Percentiles rank a stretch among this genome's conserved stretches.
Evolutionary conservation across 306 rosid species (phyloP).

Genomic region (Boehmeria nivea): DNA sequence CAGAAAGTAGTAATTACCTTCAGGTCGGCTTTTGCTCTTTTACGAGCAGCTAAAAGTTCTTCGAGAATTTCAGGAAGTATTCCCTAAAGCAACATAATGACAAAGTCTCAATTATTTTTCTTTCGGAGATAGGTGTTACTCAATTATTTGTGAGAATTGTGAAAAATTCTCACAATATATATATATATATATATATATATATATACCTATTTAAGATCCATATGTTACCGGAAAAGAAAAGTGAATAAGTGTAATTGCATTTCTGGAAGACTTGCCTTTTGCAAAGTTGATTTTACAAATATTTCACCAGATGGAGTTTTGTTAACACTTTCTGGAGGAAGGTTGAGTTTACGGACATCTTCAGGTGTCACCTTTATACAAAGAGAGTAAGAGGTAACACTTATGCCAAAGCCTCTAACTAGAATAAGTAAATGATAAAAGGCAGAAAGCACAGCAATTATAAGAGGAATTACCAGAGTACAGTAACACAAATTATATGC

Average conservation of each 20-base stretch:
- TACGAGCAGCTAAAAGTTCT: slow-evolving; percentile 85
- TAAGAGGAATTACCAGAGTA: slow-evolving; percentile 66
- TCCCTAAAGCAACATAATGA: slow-evolving; percentile 51
- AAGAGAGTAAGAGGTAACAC: slow-evolving; percentile 11
- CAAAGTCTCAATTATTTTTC: not conserved
- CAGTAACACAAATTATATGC: slow-evolving; percentile 98
- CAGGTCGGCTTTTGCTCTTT: slow-evolving; percentile 93
- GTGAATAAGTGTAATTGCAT: not conserved
- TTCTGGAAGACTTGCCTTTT: slow-evolving; percentile 49
- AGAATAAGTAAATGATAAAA: slow-evolving; percentile 2
- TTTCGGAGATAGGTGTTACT: no score
- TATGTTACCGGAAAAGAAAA: not conserved
- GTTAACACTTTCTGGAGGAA: slow-evolving; percentile 76
- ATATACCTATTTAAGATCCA: not conserved
- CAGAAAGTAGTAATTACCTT: slow-evolving; percentile 42
- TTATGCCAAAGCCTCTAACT: not conserved
- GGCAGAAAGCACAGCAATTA: slow-evolving; percentile 24
- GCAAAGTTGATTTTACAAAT: slow-evolving; percentile 76
- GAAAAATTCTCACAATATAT: no score
- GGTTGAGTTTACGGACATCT: slow-evolving; percentile 62
- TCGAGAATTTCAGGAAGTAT: slow-evolving; percentile 99
- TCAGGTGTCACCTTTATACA: slow-evolving; percentile 71
- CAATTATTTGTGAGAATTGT: no score
- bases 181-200: no score
- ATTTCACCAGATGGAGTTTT: slow-evolving; percentile 95